Evolutionary conservation across 176 grass and related monocot species (phyloP), one percentile per base, ranked within the genome.

Genomic region (Oryza nivara): DNA sequence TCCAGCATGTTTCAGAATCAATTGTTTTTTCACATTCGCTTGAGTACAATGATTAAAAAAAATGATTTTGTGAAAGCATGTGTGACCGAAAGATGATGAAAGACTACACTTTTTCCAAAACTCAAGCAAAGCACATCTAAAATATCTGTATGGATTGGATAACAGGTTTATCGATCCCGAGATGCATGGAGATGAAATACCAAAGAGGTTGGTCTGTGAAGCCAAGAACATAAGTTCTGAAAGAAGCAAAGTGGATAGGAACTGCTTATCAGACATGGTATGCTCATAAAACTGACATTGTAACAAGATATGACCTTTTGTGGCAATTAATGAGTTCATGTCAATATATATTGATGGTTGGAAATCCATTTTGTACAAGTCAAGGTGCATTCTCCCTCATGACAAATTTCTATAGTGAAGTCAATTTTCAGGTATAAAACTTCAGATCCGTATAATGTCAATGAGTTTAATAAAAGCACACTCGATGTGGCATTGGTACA

Each of bases 311-410:
- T 49, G n/a, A 8, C n/a, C 19, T 60, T 76, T 38, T 76, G 1
- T 38, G 15, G 51, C 23, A 76, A 60, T 14, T 61, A 56, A 44
- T 44, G 68, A 13, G 32, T 71, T 44, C 20, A 22, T 34, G 11
- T 2, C 9, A 46, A 73, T 47, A 16, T 73, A 6, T 7, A 28
- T 23, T 47, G 3, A 49, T 30, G 23, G 19, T 75, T 54, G 15
- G 17, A 75, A 74, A 17, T 75, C 72, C 47, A 54, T 75, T 74
- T 52, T 23, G 17, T 74, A 74, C 46, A 32, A 54, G 72, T 52
- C 2, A 16, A 74, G 7, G 26, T 1, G 16, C 5, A 52, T 68
- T 80, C 6, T 68, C 44, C 28, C 11, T 51, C 19, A 68, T 3
- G 32, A 36, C 65, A 11, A 19, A 69, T 23, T 49, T 80, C 26